These are phyloP conservation scores for Lepiota venenata DNA, from an alignment of 768 basidiomycete genomes.

Conservation along the genomic window DNA sequence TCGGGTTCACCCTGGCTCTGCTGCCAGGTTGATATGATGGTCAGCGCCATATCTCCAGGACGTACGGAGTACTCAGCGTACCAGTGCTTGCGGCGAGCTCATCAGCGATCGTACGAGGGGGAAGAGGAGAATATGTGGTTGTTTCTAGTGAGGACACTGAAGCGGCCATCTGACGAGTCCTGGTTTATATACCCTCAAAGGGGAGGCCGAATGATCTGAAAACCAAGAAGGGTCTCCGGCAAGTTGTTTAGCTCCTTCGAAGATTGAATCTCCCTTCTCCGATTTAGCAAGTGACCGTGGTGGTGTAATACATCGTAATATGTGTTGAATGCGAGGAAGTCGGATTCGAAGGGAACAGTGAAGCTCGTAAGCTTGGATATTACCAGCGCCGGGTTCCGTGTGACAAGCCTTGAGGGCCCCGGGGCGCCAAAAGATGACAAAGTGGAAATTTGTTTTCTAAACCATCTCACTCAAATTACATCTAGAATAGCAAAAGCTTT, in stretches of 20 bases:
- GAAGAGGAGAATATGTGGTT: background rate
- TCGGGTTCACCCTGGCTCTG: background rate
- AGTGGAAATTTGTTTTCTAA: background rate
- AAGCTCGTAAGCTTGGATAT: conserved; percentile 7
- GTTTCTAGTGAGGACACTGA: too few relatives aligned
- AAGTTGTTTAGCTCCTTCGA: background rate
- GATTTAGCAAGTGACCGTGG: conserved; percentile 7
- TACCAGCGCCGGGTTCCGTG: conserved; percentile 3
- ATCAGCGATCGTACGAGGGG: background rate
- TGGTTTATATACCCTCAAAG: background rate
- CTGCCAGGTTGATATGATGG: background rate
- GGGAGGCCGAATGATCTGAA: background rate
- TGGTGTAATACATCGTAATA: background rate
- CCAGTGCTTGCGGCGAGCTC: conserved; percentile 2
- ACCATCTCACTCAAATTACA: background rate
- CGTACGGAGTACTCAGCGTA: background rate
- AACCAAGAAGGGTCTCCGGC: background rate
- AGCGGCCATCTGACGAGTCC: too few relatives aligned
- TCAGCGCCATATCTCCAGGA: background rate
- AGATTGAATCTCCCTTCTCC: conserved; percentile 6
- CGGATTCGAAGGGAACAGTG: conserved; percentile 2
- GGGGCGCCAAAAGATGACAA: background rate
- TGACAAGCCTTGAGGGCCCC: background rate
- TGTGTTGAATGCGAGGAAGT: conserved; percentile 8
- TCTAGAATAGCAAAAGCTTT: background rate